Evolutionary conservation across 495 filamentous ascomycete genomes (phyloP).

Genomic region (Penicillium malachiteum): DNA sequence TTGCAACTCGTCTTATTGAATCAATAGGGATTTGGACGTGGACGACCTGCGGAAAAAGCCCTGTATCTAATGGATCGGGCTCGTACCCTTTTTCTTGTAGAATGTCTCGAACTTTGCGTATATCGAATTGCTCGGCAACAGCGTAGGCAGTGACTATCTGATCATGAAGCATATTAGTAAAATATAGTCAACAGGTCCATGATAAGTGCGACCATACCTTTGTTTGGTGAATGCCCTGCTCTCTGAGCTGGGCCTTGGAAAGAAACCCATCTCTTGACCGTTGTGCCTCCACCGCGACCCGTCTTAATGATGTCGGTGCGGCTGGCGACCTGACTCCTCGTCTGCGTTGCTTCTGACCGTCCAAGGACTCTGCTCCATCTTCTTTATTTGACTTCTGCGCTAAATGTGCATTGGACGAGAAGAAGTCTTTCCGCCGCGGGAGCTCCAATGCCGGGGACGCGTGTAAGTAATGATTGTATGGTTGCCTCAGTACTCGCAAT

Average conservation of each 20-base stretch:
- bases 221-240: conserved; percentile 43
- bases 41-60: conserved; percentile 64
- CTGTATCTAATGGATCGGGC: conserved; percentile 59
- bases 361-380: conserved; percentile 18
- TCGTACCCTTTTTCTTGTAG: conserved; percentile 68
- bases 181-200: neutral
- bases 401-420: conserved; percentile 48
- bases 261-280: conserved; percentile 51
- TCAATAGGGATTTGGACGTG: conserved; percentile 60
- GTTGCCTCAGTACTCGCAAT: conserved; percentile 20
- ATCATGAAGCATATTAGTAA: neutral
- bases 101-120: conserved; percentile 67
- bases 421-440: conserved; percentile 47
- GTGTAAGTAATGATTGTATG: conserved; percentile 41
- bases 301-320: conserved; percentile 53
- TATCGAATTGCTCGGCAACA: conserved; percentile 82
- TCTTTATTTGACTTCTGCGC: conserved; percentile 31
- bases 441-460: conserved; percentile 31
- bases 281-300: conserved; percentile 61
- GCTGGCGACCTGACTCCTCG: conserved; percentile 47
- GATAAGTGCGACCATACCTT: conserved; percentile 28
- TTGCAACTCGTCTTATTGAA: conserved; percentile 49
- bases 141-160: conserved; percentile 78
- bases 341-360: conserved; percentile 39
- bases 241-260: conserved; percentile 37